A percentile compares a stretch with the other conserved stretches of the same genome.
phyloP scores from a whole-genome alignment of 176 grass and related monocot genomes.

The Eragrostis curvula region DNA sequence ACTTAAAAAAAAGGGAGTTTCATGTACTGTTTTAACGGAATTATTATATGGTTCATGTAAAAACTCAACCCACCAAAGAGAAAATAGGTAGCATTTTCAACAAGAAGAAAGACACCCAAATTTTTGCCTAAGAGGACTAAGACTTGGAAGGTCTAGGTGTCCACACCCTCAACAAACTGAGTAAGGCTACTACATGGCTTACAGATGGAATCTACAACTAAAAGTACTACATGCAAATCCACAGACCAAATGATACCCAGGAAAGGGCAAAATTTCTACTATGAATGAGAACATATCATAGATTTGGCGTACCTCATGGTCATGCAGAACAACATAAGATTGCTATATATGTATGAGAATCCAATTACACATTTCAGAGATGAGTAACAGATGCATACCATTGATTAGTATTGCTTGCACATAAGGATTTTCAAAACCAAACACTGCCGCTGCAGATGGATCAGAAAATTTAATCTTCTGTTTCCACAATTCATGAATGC shows the following conservation, averaged over 20 bases:
- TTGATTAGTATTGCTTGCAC: constrained; percentile 6
- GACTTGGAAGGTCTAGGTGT: no score
- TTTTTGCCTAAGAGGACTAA: no score
- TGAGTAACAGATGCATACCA: background rate
- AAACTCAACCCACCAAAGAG: no score
- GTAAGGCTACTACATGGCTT: background rate
- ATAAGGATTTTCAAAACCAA: background rate
- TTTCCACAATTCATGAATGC: constrained; percentile 8
- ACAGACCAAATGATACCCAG: background rate
- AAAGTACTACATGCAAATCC: background rate
- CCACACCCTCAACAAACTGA: no score
- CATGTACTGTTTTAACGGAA: no score
- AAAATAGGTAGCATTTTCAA: no score
- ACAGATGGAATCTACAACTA: background rate
- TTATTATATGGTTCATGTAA: no score
- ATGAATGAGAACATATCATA: background rate
- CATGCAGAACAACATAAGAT: background rate
- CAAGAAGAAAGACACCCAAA: no score
- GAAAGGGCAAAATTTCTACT: background rate
- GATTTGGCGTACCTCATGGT: background rate
- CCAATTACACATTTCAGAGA: background rate
- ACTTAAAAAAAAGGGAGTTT: no score
- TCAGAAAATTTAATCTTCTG: background rate
- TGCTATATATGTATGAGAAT: background rate
- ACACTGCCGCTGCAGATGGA: constrained; percentile 13